A percentile compares a stretch with the other conserved stretches of the same genome.
These are phyloP conservation scores for Sphagnurus paluster DNA, from an alignment of 1,284 basidiomycete species.

Conservation along the genomic window DNA sequence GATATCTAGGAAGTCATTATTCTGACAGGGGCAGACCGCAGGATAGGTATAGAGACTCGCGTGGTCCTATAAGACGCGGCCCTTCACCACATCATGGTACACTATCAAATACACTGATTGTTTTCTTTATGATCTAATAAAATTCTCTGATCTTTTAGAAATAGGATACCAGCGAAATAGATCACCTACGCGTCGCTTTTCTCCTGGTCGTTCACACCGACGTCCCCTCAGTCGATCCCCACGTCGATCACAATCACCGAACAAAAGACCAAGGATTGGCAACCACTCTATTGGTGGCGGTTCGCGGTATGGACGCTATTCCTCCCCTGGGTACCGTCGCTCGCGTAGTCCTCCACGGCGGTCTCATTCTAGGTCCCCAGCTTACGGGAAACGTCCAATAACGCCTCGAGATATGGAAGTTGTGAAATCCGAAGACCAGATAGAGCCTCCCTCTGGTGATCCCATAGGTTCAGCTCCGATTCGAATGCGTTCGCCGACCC, in stretches of 20 bases:
- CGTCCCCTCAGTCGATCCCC: slow-evolving; percentile 23
- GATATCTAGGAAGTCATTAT: slow-evolving; percentile 15
- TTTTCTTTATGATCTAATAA: background rate
- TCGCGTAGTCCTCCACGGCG: slow-evolving; percentile 6
- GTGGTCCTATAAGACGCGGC: slow-evolving; percentile 5
- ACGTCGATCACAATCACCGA: slow-evolving; percentile 9
- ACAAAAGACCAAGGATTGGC: slow-evolving; percentile 33
- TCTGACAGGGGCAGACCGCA: slow-evolving; percentile 7
- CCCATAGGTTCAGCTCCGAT: background rate
- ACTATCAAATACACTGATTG: background rate
- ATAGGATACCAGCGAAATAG: slow-evolving; percentile 23
- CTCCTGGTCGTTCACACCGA: slow-evolving; percentile 9
- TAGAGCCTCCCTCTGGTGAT: background rate
- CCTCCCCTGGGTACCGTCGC: slow-evolving; percentile 3
- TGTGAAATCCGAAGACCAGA: background rate
- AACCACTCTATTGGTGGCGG: slow-evolving; percentile 33
- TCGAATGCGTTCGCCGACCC: background rate
- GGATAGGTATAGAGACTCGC: slow-evolving; percentile 15
- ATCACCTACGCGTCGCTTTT: slow-evolving; percentile 15
- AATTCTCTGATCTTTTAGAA: slow-evolving; percentile 1
- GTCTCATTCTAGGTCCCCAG: slow-evolving; percentile 15
- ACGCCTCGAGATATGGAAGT: background rate
- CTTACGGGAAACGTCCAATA: slow-evolving; percentile 1
- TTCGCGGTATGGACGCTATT: slow-evolving; percentile 22
- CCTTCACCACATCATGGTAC: slow-evolving; percentile 18